phyloP scores from a whole-genome alignment of 257 asterid species.

The Plantago major region DNA sequence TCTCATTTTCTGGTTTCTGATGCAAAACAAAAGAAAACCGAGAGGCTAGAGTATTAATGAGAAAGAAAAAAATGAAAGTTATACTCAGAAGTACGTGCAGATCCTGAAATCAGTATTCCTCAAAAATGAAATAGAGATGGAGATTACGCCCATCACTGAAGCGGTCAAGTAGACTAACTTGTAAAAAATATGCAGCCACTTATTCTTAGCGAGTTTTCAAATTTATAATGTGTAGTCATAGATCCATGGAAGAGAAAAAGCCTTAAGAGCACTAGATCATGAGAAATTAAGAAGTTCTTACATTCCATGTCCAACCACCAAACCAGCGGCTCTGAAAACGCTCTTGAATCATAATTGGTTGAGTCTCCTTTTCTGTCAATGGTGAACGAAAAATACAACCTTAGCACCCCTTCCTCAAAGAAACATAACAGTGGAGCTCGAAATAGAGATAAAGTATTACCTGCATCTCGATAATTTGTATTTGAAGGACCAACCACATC shows the following conservation, averaged over 20 bases:
- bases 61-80: slow-evolving; percentile 4
- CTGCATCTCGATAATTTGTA: slow-evolving; percentile 30
- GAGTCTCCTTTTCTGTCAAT: slow-evolving; percentile 34
- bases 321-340: slow-evolving; percentile 67
- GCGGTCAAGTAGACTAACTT: too few relatives aligned
- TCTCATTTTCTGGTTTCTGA: slow-evolving; percentile 40
- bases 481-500: slow-evolving; percentile 30
- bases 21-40: slow-evolving; percentile 19
- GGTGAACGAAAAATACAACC: slow-evolving; percentile 14
- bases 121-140: slow-evolving; percentile 1
- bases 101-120: not conserved
- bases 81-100: slow-evolving; percentile 7
- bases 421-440: slow-evolving; percentile 17
- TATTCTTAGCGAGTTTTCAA: too few relatives aligned
- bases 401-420: slow-evolving; percentile 15
- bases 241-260: not conserved
- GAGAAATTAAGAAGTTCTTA: slow-evolving; percentile 26
- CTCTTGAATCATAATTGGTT: slow-evolving; percentile 27
- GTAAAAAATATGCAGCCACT: too few relatives aligned
- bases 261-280: slow-evolving; percentile 12
- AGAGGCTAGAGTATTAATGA: slow-evolving; percentile 1
- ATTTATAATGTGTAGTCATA: not conserved
- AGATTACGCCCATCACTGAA: not conserved
- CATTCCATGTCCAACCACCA: slow-evolving; percentile 76
- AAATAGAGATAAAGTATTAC: slow-evolving; percentile 30